Base-by-base conservation (phyloP, 2,329 filamentous ascomycete genomes). In the Aciculosporium take region DNA sequence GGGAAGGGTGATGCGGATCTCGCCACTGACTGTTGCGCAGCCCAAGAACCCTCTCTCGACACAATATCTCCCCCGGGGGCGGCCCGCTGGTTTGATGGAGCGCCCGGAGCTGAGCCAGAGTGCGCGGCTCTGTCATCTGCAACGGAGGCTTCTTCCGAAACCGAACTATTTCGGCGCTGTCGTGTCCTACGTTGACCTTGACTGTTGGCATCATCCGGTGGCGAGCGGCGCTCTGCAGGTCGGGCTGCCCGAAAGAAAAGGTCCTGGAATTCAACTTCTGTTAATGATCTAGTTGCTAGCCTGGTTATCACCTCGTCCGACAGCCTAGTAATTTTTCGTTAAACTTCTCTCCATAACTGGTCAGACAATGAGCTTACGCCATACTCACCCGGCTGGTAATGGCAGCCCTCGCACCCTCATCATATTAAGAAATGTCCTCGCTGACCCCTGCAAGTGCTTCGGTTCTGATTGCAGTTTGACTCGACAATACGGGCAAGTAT, bases 401-500 rank as follows among this genome's bases (percentile, higher is more conserved):
- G 47, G 42, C 4, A 46, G n/a, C 20, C 51, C 50, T 25, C 53
- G 49, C 29, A 53, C 46, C 35, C 57, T 53, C 47, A 60, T 56
- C 40, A 60, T 47, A 36, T 51, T 55, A 36, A 60, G 40, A 32
- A 60, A 60, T 5, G 55, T 49, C 28, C 56, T 47, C 1, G 51
- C 44, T 6, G 54, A 50, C 9, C 39, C 35, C 10, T 39, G 32
- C 9, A 39, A 23, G 2, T 48, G 46, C 41, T 55, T 59, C 7
- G 53, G 51, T 44, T 76, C 69, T 2, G 72, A 71, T 3, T 66
- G 71, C 20, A 81, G 61, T 49, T 76, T 76, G 46, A 75, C 68
- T 21, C 76, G 69, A 54, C 76, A 81, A 50, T 79, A 79, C 0
- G 76, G 76, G 48, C 76, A 81, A 41, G 65, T 76, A 48, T 76